These are phyloP conservation scores for Polymyxa betae DNA, from an alignment of 208 protist genomes.

Conservation along the genomic window DNA sequence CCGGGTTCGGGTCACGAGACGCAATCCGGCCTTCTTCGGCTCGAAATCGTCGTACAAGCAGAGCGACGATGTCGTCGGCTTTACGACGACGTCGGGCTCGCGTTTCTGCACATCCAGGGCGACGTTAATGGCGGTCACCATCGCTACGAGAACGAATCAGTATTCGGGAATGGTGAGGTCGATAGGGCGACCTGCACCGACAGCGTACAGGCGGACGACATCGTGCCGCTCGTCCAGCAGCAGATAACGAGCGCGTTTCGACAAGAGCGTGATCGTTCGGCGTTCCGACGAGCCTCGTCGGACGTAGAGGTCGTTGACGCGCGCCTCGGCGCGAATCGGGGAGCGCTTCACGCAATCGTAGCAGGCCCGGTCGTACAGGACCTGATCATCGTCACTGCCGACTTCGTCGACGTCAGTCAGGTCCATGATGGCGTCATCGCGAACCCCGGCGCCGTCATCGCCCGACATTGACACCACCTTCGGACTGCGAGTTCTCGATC, in stretches of 20 bases:
- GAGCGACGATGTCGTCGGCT: conserved; percentile 34
- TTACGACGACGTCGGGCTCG: not conserved
- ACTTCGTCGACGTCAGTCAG: too few species aligned
- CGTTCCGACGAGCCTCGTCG: not conserved
- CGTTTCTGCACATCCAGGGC: not conserved
- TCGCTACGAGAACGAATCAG: not conserved
- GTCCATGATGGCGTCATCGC: too few species aligned
- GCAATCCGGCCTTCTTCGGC: not conserved
- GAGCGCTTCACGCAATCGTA: not conserved
- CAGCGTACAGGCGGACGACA: conserved; percentile 1
- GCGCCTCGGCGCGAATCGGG: conserved; percentile 12
- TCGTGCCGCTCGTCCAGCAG: not conserved
- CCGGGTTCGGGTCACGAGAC: not conserved
- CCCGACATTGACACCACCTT: too few species aligned
- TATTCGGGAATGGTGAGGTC: not conserved
- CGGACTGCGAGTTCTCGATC: too few species aligned
- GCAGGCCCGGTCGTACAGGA: not conserved
- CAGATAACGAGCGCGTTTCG: not conserved
- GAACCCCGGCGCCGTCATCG: too few species aligned
- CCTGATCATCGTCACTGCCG: not conserved
- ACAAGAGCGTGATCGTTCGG: not conserved
- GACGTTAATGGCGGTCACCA: conserved; percentile 7
- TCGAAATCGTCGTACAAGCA: conserved; percentile 28
- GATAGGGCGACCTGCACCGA: conserved; percentile 3
- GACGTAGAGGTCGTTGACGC: conserved; percentile 43